Base-by-base conservation (phyloP, 208 protist genomes). In the Leishmania martiniquensis region DNA sequence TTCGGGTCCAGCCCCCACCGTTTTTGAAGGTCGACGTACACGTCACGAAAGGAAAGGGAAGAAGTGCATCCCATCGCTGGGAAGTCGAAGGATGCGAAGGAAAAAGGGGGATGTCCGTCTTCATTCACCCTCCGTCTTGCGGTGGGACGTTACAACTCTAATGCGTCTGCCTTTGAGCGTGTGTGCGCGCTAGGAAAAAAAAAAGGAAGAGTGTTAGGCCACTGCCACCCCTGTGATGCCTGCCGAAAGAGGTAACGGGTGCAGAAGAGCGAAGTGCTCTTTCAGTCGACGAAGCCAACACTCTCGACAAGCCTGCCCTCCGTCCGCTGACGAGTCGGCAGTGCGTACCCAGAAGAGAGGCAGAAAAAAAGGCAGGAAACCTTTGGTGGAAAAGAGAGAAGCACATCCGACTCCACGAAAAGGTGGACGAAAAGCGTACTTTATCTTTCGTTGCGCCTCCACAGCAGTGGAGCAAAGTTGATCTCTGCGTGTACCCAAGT, bases 51-150 rank as follows among this genome's bases (percentile, higher is more conserved):
- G 20, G 75, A 76, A 12, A 68, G 75, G 34, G 75, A 72, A 3
- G 80, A 80, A 0, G 80, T 68, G 62, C 75, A 79, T 17, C 80
- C 80, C 80, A 84, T 84, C 5, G n/a, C 10, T 76, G 39, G 52
- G 13, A 59, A 62, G 25, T 9, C 34, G 34, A 59, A 44, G 17
- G 29, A 55, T n/a, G 1, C 60, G 13, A 47, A 29, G 44, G 20
- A 62, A 72, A 57, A 34, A 29, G 47, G 29, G 68, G n/a, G n/a
- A n/a, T n/a, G n/a, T n/a, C 52, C 10, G n/a, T 22, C 42, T 60
- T 13, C 32, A 3, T 74, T 44, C 13, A 44, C 70, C 37, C 37
- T 74, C 29, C 15, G 44, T 25, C 32, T 12, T 54, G 47, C 5
- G 57, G 47, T 17, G 17, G 39, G 32, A 39, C n/a, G 47, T 37